Evolutionary conservation across 1,139 yeast species (phyloP), one percentile per base, ranked within the genome.

Genomic region (Casaregolazyma suthepensis): DNA sequence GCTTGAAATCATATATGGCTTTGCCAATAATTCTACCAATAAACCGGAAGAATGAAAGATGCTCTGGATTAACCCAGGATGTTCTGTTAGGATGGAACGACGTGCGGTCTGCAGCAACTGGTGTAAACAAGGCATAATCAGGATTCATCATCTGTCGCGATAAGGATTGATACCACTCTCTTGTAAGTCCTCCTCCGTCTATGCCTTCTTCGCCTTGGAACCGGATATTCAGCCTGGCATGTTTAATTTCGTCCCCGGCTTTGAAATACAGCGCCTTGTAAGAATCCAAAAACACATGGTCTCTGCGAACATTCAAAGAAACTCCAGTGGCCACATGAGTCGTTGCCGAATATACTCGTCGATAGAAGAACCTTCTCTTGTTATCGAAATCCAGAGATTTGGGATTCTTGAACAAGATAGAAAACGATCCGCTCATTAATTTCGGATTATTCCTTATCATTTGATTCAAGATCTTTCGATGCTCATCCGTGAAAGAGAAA

Each of bases 101-200:
- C 0, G 96, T 89, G 57, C 85, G 85, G 66, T 93, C 99, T 1
- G 96, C 81, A 0, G 96, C 89, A 51, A 90, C 96, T 0, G 99
- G 97, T 0, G 87, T 78, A 66, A 93, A 94, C 56, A 94, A 73
- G 0, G 97, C 98, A 72, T 91, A 91, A 64, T 90, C 96, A 0
- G 99, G 96, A 66, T 93, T 91, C 71, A 93, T 90, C 88, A 94
- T 91, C 69, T 93, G 98, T 57, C 97, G 77, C 0, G 97, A 85
- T 54, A 94, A 72, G 9, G 91, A 96, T 67, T 90, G 98, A 65
- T 85, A 91, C 99, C 99, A 94, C 69, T 94, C 99, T 64, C 99
- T 77, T 0, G 97, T 89, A 20, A 94, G 85, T 51, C 99, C 99
- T 62, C 99, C 99, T 2, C 97, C 99, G 75, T 94, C 99, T 50